Base-by-base conservation (phyloP, 768 basidiomycete species). In the Boletus vinaceobasis region DNA sequence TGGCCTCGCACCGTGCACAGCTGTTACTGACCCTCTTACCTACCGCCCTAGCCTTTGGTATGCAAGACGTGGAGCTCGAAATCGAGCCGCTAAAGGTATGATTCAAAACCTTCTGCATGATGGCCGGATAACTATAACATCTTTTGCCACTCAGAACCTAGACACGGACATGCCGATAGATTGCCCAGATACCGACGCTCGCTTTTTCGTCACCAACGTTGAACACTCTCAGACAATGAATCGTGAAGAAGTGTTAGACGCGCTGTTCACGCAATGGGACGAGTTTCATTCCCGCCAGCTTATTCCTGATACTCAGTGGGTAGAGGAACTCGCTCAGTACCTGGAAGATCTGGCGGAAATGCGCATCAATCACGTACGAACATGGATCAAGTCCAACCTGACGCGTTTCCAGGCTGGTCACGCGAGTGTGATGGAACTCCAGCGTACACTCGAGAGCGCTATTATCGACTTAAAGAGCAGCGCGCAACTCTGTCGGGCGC, bases 321-420 rank as follows among this genome's bases (percentile, higher is more conserved):
- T 69, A 21, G 58, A 64, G 9, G 63, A 65, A 15, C 71, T 85
- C 15, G 64, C 71, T 5, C 39, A 53, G 21, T 71, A 79, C 62
- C 69, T 86, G 33, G 65, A 71, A 39, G 53, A 63, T n/a, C 55
- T 81, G n/a, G 77, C 68, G 26, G 72, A 79, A 27, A 58, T 68
- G 53, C 76, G 85, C 31, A 63, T 82, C 29, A 58, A 71, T 7
- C 77, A 78, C 55, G 80, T 86, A 32, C 68, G 68, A 14, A 64
- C 69, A 46, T 86, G 84, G 84, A 66, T 84, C 29, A 62, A 68
- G 7, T 65, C 72, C 3, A 86, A 86, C 54, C 63, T 79, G 32
- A 60, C 72, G 1, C 71, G 81, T 5, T 85, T 85, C 67, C 74
- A 75, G 48, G 52, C 60, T n/a, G 69, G 68, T 10, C 71, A 80